phyloP scores from a whole-genome alignment of 306 rosid species.

The Mimosa bimucronata region DNA sequence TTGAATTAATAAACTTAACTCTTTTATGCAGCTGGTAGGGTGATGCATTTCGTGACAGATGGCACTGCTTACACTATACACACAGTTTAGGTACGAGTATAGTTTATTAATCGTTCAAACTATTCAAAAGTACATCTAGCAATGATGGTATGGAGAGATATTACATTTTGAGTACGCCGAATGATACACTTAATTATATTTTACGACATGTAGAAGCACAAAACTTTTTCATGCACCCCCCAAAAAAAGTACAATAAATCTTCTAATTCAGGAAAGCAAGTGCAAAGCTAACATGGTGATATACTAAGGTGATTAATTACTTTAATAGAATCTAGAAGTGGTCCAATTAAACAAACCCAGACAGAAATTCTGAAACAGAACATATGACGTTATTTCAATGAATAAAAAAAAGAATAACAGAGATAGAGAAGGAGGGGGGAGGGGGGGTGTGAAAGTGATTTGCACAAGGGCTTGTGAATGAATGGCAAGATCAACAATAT shows the following conservation, averaged over 20 bases:
- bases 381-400: background rate
- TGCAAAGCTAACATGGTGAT: background rate
- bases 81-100: background rate
- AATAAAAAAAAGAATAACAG: background rate
- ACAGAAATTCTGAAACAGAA: constrained; percentile 10
- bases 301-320: background rate
- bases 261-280: background rate
- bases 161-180: background rate
- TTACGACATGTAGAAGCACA: background rate
- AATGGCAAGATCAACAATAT: background rate
- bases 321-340: constrained; percentile 5
- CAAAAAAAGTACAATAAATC: background rate
- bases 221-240: background rate
- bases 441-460: background rate
- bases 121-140: background rate
- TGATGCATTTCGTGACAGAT: background rate
- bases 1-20: background rate
- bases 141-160: background rate
- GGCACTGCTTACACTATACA: background rate
- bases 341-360: constrained; percentile 6
- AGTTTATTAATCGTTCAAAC: background rate
- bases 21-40: background rate
- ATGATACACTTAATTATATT: background rate
- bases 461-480: background rate
- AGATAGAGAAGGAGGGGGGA: too few relatives aligned